Conservation (phyloP, 176 grass and related monocot genomes). For the Oryza officinalis region DNA sequence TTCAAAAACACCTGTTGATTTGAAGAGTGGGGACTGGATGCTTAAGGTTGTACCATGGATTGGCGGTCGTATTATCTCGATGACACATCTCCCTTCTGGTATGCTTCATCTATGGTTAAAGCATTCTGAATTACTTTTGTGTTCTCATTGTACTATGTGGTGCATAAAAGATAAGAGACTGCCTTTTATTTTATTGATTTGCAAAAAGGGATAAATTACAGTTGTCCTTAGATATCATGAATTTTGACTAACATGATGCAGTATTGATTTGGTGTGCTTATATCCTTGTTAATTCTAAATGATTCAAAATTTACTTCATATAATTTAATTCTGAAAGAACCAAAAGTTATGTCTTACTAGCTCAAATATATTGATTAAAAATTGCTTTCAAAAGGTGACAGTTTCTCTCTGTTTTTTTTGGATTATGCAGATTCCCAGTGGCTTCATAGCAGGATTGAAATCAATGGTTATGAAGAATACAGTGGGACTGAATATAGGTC, state of each 20-base stretch:
- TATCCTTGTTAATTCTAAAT: neutral
- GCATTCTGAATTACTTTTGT: neutral
- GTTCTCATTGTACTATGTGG: constrained; percentile 3
- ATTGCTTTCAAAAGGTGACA: neutral
- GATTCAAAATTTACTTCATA: neutral
- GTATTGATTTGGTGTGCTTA: neutral
- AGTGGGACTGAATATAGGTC: constrained; percentile 85
- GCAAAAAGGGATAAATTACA: neutral
- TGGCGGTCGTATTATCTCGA: constrained; percentile 86
- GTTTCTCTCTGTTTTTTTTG: neutral
- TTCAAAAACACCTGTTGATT: constrained; percentile 79
- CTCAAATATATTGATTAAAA: neutral
- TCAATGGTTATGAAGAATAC: constrained; percentile 93
- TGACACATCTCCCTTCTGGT: constrained; percentile 92
- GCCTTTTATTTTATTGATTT: constrained; percentile 6
- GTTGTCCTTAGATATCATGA: constrained; percentile 4
- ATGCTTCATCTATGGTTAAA: constrained; percentile 31
- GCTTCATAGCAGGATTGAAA: constrained; percentile 92
- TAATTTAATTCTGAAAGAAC: constrained; percentile 7
- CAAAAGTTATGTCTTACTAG: neutral
- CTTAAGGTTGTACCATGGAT: constrained; percentile 94
- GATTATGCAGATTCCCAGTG: constrained; percentile 75
- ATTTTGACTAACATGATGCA: neutral
- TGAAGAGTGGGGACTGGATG: constrained; percentile 81
- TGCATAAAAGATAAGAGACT: constrained; percentile 2